Evolutionary conservation across 1,284 basidiomycete genomes (phyloP).

Genomic region (Cronartium quercuum): DNA sequence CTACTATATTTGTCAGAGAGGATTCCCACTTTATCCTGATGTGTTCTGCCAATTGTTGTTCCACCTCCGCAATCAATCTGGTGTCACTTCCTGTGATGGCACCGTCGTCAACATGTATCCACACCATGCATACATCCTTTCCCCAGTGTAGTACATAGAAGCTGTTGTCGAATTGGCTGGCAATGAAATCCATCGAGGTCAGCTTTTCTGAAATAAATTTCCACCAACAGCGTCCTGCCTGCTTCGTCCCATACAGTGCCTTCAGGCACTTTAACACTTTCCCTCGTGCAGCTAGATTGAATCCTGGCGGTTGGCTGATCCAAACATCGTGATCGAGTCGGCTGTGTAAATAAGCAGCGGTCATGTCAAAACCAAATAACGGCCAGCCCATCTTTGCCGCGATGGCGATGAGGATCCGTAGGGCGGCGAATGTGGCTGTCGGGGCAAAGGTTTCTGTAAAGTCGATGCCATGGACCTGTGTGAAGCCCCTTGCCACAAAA

Average conservation of each 20-base stretch:
- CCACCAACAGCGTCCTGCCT: conserved; percentile 11
- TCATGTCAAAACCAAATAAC: conserved; percentile 2
- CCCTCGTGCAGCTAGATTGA: not conserved
- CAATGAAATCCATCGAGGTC: too few species aligned
- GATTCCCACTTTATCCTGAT: not conserved
- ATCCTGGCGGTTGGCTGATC: not conserved
- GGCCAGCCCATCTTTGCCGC: not conserved
- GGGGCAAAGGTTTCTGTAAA: too few species aligned
- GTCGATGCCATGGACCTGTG: too few species aligned
- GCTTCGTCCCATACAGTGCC: conserved; percentile 5
- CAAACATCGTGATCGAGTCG: conserved; percentile 5
- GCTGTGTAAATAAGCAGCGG: conserved; percentile 7
- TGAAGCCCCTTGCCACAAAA: too few species aligned
- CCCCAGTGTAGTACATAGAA: not conserved
- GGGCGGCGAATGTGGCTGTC: not conserved
- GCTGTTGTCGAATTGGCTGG: not conserved
- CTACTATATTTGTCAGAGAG: not conserved
- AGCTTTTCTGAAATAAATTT: too few species aligned
- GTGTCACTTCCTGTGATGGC: not conserved
- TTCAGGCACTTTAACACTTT: not conserved
- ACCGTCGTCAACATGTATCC: conserved; percentile 15
- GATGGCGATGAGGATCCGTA: not conserved
- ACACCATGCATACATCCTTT: not conserved
- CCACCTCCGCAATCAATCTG: not conserved
- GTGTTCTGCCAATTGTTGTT: not conserved